A percentile compares a stretch with the other conserved stretches of the same genome.
Evolutionary conservation across 805 yeast genomes (phyloP).

Genomic region (Wickerhamiella azymoides): DNA sequence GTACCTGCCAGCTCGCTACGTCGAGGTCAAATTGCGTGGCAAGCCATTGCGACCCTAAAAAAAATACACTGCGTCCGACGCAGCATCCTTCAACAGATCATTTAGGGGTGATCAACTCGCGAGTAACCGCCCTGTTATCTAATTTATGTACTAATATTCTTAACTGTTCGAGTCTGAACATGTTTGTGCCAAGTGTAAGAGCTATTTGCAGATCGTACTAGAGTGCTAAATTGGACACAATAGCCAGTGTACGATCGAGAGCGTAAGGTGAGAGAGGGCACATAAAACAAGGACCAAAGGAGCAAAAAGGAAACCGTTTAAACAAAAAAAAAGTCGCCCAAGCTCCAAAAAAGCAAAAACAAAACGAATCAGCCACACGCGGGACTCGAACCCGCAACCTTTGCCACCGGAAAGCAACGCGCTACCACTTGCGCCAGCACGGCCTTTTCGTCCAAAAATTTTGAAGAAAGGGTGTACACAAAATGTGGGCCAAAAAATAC

Average conservation of each 20-base stretch:
- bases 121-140: too few relatives aligned
- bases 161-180: too few relatives aligned
- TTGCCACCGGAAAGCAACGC: slow-evolving; percentile 20
- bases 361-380: slow-evolving; percentile 17
- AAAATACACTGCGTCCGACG: background rate
- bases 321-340: background rate
- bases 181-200: too few relatives aligned
- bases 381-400: slow-evolving; percentile 25
- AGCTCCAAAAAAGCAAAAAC: background rate
- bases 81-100: too few relatives aligned
- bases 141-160: too few relatives aligned
- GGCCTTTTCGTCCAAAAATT: background rate
- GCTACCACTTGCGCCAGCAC: slow-evolving; percentile 14
- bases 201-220: too few relatives aligned
- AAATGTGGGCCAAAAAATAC: background rate
- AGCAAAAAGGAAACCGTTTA: too few relatives aligned
- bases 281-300: background rate
- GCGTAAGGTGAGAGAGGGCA: background rate
- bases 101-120: too few relatives aligned
- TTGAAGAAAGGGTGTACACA: background rate
- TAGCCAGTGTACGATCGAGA: too few relatives aligned
- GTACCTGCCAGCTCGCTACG: slow-evolving; percentile 52
- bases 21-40: slow-evolving; percentile 41
- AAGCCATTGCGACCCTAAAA: slow-evolving; percentile 12
- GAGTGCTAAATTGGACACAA: too few relatives aligned